Evolutionary conservation across 148 eudicot species (phyloP).

Genomic region (Fagopyrum tataricum): DNA sequence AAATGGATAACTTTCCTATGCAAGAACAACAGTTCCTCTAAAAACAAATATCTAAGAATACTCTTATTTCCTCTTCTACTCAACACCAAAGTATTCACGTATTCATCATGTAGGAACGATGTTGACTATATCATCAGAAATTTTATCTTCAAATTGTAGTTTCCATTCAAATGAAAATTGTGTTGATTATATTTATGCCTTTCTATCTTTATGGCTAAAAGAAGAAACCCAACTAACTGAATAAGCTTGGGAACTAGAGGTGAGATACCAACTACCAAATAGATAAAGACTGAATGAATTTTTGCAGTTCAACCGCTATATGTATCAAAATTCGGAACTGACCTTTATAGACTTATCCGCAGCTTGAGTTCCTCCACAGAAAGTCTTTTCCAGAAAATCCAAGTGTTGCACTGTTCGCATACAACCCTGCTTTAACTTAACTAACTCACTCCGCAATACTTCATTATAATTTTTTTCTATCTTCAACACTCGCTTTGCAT

Average conservation of each 20-base stretch:
- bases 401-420: constrained; percentile 37
- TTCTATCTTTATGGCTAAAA: constrained; percentile 1
- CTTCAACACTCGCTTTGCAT: constrained; percentile 63
- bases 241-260: constrained; percentile 1
- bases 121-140: neutral
- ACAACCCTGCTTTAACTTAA: constrained; percentile 41
- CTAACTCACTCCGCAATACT: constrained; percentile 43
- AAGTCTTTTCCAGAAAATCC: constrained; percentile 32
- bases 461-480: constrained; percentile 44
- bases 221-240: constrained; percentile 3
- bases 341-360: constrained; percentile 43
- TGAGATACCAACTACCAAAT: neutral
- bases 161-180: neutral
- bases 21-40: neutral
- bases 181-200: constrained; percentile 3
- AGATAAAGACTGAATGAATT: neutral
- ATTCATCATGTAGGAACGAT: neutral
- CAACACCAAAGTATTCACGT: neutral
- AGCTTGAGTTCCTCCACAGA: constrained; percentile 31
- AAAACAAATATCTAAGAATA: neutral
- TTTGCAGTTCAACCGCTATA: neutral
- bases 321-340: constrained; percentile 23
- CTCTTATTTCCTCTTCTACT: neutral
- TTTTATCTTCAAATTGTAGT: neutral
- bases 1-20: neutral